Base-by-base conservation (phyloP, 768 basidiomycete genomes). In the Amylocystis lapponica region DNA sequence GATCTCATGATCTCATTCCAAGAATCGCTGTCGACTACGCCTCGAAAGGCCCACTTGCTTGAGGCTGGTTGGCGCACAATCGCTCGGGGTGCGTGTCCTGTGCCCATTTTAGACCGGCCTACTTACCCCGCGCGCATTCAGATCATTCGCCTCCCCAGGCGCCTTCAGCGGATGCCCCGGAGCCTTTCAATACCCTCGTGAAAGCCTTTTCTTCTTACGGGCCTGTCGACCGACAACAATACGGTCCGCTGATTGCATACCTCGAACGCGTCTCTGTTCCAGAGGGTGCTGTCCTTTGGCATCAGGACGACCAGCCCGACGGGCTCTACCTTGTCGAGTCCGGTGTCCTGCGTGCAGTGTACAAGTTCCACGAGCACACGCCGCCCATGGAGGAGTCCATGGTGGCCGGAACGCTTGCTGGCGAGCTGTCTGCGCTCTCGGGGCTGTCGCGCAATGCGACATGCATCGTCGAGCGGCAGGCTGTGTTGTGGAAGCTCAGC, bases 331-430 rank as follows among this genome's bases (percentile, higher is more conserved):
- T 98, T 54, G 81, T 99, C 51, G 84, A 96, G 53, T 75, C 81
- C 0, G 95, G 95, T 7, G 77, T 91, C 25, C 70, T 99, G 25
- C 72, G 87, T 9, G 95, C 94, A 0, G 75, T 74, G 16, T 98
- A 97, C 64, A 46, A 37, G 34, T 94, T 92, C 57, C 79, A 79
- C 2, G 79, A 79, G 37, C 77, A 86, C 50, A 66, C 76, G 5
- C 74, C 76, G 20, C 60, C 65, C 5, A 79, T 91, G 37, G 83
- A 87, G 55, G 92, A 95, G 65, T 88, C 86, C 2, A 95, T 95
- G 92, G 89, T 94, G 0, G 80, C 90, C 3, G 94, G 93, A 2
- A 91, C 92, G 0, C 67, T 97, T 2, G 90, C 94, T 9, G 95
- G 95, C 0, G 95, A 97, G 63, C 62, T 99, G 40, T 83, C 89